Evolutionary conservation across 2,329 filamentous ascomycete genomes (phyloP), one percentile per base, ranked within the genome.

Genomic region (Metarhizium brunneum): DNA sequence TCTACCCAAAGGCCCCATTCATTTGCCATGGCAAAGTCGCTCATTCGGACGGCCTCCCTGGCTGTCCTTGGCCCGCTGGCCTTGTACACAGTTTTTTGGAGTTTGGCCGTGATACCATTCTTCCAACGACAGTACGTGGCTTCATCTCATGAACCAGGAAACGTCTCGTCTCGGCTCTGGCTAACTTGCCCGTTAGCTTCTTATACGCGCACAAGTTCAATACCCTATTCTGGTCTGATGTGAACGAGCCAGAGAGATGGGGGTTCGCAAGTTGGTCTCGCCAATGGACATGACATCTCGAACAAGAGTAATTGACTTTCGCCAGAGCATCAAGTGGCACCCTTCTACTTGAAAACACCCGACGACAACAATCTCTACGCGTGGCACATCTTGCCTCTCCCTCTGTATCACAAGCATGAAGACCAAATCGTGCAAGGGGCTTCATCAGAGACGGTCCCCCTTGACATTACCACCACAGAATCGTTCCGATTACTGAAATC

Each of bases 351-450:
- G 42, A 73, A 72, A 4, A 94, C 90, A 0, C 75, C 83, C 1
- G 92, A 96, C 68, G 83, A 84, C 43, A 86, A 92, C 69, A 83
- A 76, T 2, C 73, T 97, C 18, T 95, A 94, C 66, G 88, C 88
- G 30, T 97, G 92, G 92, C 92, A 96, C 66, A 80, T 97, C 54
- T 74, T 96, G 51, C 92, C 92, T 0, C 71, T 95, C 6, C 83
- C 86, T 53, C 74, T 90, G 0, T 95, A 95, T 68, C 76, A 83
- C 6, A 77, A 86, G 61, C 80, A 95, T 63, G 87, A 95, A 64
- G 71, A 77, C 25, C 73, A 74, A 14, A 73, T 95, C 13, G 73
- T 80, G 43, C 68, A 71, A 5, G 78, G 83, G 61, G 69, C 72
- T 6, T 68, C 73, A 2, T 81, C 80, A 0, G 69, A 81, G 20